Base-by-base conservation (phyloP, 352 stramenopile genomes). In the Phytopythium mirpurense region DNA sequence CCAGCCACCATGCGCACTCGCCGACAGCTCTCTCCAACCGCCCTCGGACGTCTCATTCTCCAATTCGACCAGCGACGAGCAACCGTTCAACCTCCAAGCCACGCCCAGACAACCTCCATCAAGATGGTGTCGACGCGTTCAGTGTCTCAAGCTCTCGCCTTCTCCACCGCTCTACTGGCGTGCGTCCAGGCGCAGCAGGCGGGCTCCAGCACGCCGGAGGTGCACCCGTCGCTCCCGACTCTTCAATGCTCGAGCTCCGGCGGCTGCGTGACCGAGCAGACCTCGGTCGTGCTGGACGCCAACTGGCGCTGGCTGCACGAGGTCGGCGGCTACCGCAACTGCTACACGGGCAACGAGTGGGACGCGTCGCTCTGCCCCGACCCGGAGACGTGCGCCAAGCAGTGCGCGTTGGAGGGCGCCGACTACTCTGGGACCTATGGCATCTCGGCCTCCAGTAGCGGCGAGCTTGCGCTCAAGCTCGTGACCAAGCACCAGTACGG, bases 291-390 rank as follows among this genome's bases (percentile, higher is more conserved):
- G 48, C 58, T 90, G 26, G 79, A 90, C 61, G 70, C 76, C 49
- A 88, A 88, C 59, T 86, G 79, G 76, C 76, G 79, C 56, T 87
- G 76, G 79, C 54, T 85, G 34, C 78, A 86, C 52, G 69, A 85
- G 57, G 66, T 80, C 12, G 70, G 60, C 23, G 76, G 71, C 62
- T 84, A 78, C 59, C 80, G 67, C 46, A 86, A 85, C 62, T 88
- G 76, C 68, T 90, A 84, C 72, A 72, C 50, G 5, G 75, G 73
- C 24, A 86, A 71, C 56, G 53, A 68, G 24, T 89, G 74, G 75
- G 68, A 89, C 31, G 19, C 66, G 15, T 60, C 66, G 51, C 56
- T 86, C 10, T 90, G 79, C 44, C 64, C 74, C 0, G 79, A 68
- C 38, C 68, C 72, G 2, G 63, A 59, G 27, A 56, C 65, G 23